A percentile compares a stretch with the other conserved stretches of the same genome.
Evolutionary conservation across 1,139 yeast genomes (phyloP).

Genomic region (Saccharomyces pastorianus): DNA sequence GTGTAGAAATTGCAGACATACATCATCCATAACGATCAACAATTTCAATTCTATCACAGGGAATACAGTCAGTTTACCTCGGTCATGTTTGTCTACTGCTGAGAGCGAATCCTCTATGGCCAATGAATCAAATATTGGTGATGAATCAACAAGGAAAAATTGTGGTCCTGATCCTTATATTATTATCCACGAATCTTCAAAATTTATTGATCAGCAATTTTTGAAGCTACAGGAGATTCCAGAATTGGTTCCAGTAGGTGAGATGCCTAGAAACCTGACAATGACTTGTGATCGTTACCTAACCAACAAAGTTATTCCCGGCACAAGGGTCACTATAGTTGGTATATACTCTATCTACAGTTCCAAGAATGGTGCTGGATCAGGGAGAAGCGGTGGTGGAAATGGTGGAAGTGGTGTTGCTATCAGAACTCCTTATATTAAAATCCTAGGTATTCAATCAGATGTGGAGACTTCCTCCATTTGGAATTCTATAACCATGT

Average conservation of each 20-base stretch:
- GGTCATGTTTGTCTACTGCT: constrained; percentile 42
- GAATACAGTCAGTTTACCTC: constrained; percentile 59
- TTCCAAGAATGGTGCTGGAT: constrained; percentile 38
- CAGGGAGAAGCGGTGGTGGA: constrained; percentile 17
- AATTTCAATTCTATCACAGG: constrained; percentile 66
- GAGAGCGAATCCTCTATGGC: constrained; percentile 12
- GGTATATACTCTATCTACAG: constrained; percentile 92
- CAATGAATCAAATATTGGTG: constrained; percentile 14
- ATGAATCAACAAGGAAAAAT: constrained; percentile 44
- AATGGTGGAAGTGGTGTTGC: constrained; percentile 50
- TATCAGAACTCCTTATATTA: constrained; percentile 83
- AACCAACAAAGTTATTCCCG: constrained; percentile 89
- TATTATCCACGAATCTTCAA: constrained; percentile 86
- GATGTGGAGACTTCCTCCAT: constrained; percentile 68
- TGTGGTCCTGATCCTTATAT: constrained; percentile 92
- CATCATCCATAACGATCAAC: constrained; percentile 55
- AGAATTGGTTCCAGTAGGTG: constrained; percentile 98
- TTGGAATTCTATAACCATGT: constrained; percentile 48
- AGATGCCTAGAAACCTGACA: constrained; percentile 90
- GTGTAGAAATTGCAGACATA: constrained; percentile 84
- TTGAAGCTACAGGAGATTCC: constrained; percentile 95
- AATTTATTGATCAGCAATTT: constrained; percentile 88
- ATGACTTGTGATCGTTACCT: constrained; percentile 84
- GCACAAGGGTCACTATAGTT: constrained; percentile 82
- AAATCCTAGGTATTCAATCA: constrained; percentile 77